phyloP scores from a whole-genome alignment of 768 basidiomycete species.

The Podaxis sp. region DNA sequence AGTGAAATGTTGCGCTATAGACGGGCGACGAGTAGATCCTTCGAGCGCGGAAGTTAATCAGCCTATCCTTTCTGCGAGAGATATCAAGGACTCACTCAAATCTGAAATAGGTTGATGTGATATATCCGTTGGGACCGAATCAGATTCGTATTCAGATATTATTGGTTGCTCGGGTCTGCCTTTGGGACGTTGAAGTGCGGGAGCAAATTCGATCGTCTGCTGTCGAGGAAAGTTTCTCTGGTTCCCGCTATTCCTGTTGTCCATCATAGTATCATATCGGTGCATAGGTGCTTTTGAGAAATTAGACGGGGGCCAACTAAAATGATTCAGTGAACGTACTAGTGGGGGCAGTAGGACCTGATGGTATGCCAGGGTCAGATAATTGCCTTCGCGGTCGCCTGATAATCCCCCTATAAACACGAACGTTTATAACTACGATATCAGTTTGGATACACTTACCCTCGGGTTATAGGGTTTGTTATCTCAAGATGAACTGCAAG shows the following conservation, averaged over 20 bases:
- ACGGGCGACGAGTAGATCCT: conserved; percentile 8
- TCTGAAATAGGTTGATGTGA: not conserved
- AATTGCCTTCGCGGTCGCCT: conserved; percentile 24
- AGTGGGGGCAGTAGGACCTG: conserved; percentile 28
- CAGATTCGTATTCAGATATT: conserved; percentile 11
- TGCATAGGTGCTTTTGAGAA: conserved; percentile 25
- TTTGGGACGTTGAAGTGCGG: conserved; percentile 24
- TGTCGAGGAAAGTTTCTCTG: conserved; percentile 29
- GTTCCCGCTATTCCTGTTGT: conserved; percentile 15
- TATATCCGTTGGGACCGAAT: not conserved
- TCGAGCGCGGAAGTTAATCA: not conserved
- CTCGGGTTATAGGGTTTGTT: conserved; percentile 8
- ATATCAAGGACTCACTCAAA: not conserved
- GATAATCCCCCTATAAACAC: not conserved
- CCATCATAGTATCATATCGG: conserved; percentile 33
- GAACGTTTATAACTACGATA: not conserved
- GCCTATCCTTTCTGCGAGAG: not conserved
- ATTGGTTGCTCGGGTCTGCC: conserved; percentile 16
- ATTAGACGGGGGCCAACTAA: not conserved
- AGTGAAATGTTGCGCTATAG: conserved; percentile 12
- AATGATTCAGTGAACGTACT: conserved; percentile 21
- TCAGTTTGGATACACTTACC: conserved; percentile 13
- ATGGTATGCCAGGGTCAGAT: conserved; percentile 33
- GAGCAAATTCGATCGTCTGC: conserved; percentile 37
- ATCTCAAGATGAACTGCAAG: conserved; percentile 12